These are phyloP conservation scores for Beauveria medogensis DNA, from an alignment of 2,329 filamentous ascomycete species.

Conservation along the genomic window DNA sequence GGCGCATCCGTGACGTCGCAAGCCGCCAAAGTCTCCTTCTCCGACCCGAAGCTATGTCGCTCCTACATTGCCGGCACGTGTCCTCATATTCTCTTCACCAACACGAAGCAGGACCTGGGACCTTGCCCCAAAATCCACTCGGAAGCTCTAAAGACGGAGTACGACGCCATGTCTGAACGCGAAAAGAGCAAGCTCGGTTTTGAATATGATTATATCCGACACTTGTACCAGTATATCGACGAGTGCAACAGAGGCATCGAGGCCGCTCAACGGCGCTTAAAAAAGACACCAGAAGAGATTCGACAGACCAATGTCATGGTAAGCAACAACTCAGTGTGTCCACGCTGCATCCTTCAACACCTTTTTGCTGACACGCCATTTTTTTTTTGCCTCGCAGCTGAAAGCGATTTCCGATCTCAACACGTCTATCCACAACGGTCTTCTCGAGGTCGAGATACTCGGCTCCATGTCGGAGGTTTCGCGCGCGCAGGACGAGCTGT, in stretches of 20 bases:
- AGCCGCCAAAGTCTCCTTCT: constrained; percentile 76
- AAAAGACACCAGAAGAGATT: constrained; percentile 98
- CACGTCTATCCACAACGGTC: constrained; percentile 69
- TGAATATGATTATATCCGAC: constrained; percentile 92
- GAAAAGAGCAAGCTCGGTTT: constrained; percentile 78
- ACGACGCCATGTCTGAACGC: constrained; percentile 61
- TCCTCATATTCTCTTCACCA: constrained; percentile 98
- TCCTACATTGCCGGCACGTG: constrained; percentile 91
- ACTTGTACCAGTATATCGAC: constrained; percentile 94
- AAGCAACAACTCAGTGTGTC: constrained; percentile 11
- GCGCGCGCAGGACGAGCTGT: constrained; percentile 78
- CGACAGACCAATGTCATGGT: constrained; percentile 83
- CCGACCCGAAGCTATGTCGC: constrained; percentile 87
- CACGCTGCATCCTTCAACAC: background rate
- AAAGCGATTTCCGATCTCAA: constrained; percentile 78
- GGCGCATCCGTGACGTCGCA: constrained; percentile 65
- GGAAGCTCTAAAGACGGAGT: constrained; percentile 82
- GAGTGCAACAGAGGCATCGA: constrained; percentile 95
- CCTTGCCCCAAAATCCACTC: constrained; percentile 82
- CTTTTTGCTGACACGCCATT: background rate
- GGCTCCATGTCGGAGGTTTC: constrained; percentile 75
- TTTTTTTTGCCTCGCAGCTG: constrained; percentile 35
- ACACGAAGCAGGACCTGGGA: constrained; percentile 95
- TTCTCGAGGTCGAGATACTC: constrained; percentile 79
- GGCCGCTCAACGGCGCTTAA: constrained; percentile 75